These are phyloP conservation scores for Paramecium octaurelia DNA, from an alignment of 73 alveolate species.

Conservation along the genomic window DNA sequence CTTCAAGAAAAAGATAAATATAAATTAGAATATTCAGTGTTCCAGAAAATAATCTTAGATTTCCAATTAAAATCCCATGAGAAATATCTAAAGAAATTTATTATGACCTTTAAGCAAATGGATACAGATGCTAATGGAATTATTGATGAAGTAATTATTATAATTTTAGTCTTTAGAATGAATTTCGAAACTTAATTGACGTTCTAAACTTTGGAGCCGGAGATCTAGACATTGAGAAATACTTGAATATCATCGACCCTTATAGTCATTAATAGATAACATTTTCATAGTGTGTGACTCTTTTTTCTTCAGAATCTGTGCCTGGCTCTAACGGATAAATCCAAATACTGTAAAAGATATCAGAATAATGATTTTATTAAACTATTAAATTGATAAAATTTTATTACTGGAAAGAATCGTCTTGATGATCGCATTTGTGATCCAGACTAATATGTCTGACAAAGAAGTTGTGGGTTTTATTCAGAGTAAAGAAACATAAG, in stretches of 20 bases:
- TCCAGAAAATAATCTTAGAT: constrained; percentile 87
- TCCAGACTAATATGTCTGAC: too few relatives aligned
- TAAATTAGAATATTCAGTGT: constrained; percentile 74
- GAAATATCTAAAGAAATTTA: constrained; percentile 89
- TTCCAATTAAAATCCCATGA: constrained; percentile 95
- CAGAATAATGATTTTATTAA: constrained; percentile 18
- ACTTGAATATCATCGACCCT: constrained; percentile 93
- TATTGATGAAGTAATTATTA: constrained; percentile 79
- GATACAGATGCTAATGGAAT: constrained; percentile 94
- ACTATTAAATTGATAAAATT: not conserved
- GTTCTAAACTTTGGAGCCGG: constrained; percentile 77
- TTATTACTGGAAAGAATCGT: too few relatives aligned
- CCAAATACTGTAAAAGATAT: not conserved
- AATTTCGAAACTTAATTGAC: constrained; percentile 85
- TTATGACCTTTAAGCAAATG: constrained; percentile 79
- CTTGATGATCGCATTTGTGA: too few relatives aligned
- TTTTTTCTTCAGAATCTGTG: constrained; percentile 76
- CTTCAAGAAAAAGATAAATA: constrained; percentile 84
- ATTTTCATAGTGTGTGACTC: constrained; percentile 96
- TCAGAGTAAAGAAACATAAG: too few relatives aligned
- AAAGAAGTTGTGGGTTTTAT: too few relatives aligned
- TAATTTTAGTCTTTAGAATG: constrained; percentile 44
- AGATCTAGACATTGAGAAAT: constrained; percentile 83
- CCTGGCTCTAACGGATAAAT: constrained; percentile 32
- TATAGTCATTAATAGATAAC: constrained; percentile 95